Evolutionary conservation across 169 alveolate species (phyloP), one percentile per base, ranked within the genome.

Genomic region (Plasmodium malariae): DNA sequence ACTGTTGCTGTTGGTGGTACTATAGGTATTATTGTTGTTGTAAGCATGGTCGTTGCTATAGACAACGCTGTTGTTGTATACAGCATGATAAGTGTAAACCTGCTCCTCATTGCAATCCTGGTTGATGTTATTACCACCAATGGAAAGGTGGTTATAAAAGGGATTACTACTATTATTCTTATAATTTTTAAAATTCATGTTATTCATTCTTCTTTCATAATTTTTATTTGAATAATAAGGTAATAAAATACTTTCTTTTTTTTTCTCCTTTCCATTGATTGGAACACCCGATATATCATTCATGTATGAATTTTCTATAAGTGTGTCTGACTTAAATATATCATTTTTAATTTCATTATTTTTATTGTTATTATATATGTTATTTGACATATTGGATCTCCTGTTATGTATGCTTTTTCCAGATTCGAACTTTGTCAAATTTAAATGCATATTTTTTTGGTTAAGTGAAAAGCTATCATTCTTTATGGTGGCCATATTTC

Each of bases 201-300:
- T 74, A 65, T 74, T 54, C 32, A 37, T 40, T 74, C 37, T 73
- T 40, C 48, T 55, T 36, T 57, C 88, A 57, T 55, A 55, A 40
- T 74, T 54, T 40, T 17, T 74, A 48, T 74, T 45, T 36, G 70
- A 4, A 11, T 12, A 17, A 62, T 74, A 55, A 24, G 55, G 48
- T 14, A 34, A 14, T 30, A 21, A 26, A 11, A 43, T 14, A 24
- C 24, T 60, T 57, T 65, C 24, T 57, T 57, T 74, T 37, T 55
- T 74, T 36, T n/a, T 57, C 19, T 57, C 72, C 28, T 65, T 54
- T 17, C 34, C 26, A 0, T 19, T 48, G 60, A 55, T 60, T 11
- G 14, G 37, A 19, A 49, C 17, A 28, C 14, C 3, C 19, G 19
- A 26, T 19, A 45, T 55, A 36, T 57, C 62, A n/a, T 11, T n/a